Conservation (phyloP, 1,139 yeast genomes). For the Entelexis sorbosivorans region DNA sequence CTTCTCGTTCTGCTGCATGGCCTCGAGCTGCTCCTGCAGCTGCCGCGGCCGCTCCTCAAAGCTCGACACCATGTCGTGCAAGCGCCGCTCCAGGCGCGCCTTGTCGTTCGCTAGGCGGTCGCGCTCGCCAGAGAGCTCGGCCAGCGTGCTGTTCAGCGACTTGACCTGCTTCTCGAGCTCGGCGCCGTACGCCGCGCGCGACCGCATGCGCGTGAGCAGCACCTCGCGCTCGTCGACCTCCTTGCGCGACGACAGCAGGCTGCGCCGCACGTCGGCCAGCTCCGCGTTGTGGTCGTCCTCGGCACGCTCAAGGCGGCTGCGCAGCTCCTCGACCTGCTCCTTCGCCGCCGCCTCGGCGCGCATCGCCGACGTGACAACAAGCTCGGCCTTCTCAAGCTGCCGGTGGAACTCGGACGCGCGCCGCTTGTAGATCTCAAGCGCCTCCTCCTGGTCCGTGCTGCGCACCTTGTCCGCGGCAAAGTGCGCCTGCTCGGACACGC, state of each 20-base stretch:
- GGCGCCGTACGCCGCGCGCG: constrained; percentile 4
- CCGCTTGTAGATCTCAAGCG: constrained; percentile 51
- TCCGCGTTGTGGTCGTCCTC: constrained; percentile 19
- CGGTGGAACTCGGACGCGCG: constrained; percentile 67
- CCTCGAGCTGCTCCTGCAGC: constrained; percentile 19
- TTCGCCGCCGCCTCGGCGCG: constrained; percentile 50
- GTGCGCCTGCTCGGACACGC: constrained; percentile 16
- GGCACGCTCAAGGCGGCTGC: constrained; percentile 5
- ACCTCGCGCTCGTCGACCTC: constrained; percentile 14
- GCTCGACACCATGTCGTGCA: constrained; percentile 19
- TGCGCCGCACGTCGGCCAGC: constrained; percentile 11
- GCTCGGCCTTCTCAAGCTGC: constrained; percentile 70
- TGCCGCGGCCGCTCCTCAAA: constrained; percentile 15
- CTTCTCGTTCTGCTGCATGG: constrained; percentile 17
- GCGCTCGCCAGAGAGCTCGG: constrained; percentile 32
- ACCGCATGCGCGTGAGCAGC: constrained; percentile 4
- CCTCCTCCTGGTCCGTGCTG: constrained; percentile 42
- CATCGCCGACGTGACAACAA: constrained; percentile 50
- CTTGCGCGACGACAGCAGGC: constrained; percentile 7
- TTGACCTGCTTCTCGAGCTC: constrained; percentile 26
- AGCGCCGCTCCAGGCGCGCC: constrained; percentile 30
- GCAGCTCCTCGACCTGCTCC: constrained; percentile 46
- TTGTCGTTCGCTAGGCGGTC: constrained; percentile 33
- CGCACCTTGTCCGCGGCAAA: constrained; percentile 9
- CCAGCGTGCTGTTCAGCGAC: constrained; percentile 29